phyloP scores from a whole-genome alignment of 176 grass and related monocot genomes.

The Urochloa ruziziensis region DNA sequence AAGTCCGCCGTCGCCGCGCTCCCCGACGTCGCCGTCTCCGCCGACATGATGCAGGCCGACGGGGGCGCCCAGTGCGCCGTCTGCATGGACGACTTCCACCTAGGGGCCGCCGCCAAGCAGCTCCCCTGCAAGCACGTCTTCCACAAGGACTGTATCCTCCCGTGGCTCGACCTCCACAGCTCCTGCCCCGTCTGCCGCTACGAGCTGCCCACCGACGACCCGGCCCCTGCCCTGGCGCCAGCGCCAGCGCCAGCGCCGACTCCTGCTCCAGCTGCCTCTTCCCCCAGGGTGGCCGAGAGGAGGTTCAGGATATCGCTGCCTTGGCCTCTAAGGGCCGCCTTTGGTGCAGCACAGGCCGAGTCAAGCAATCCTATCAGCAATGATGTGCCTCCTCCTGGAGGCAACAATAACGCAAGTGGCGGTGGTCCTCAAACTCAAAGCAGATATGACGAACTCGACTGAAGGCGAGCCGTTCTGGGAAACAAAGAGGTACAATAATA shows the following conservation, averaged over 20 bases:
- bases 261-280: constrained; percentile 15
- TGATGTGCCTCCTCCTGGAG: constrained; percentile 9
- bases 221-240: no score
- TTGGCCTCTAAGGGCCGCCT: constrained; percentile 51
- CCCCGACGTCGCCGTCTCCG: constrained; percentile 59
- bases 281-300: constrained; percentile 55
- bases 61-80: constrained; percentile 82
- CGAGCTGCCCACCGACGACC: constrained; percentile 80
- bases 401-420: neutral
- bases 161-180: constrained; percentile 95
- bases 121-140: constrained; percentile 93
- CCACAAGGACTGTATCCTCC: constrained; percentile 94
- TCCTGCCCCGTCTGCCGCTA: constrained; percentile 91
- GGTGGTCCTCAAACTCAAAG: constrained; percentile 28
- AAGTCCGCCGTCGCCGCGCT: constrained; percentile 73
- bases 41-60: constrained; percentile 57
- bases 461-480: constrained; percentile 25
- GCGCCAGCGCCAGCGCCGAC: no score
- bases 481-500: constrained; percentile 35
- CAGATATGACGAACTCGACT: constrained; percentile 81
- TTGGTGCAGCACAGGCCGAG: constrained; percentile 32
- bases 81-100: constrained; percentile 85
- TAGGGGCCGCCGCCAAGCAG: constrained; percentile 67
- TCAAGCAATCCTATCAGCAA: constrained; percentile 33
- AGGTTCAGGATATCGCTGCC: constrained; percentile 98